phyloP scores from a whole-genome alignment of 345 rosid genomes.

The Aethionema arabicum region DNA sequence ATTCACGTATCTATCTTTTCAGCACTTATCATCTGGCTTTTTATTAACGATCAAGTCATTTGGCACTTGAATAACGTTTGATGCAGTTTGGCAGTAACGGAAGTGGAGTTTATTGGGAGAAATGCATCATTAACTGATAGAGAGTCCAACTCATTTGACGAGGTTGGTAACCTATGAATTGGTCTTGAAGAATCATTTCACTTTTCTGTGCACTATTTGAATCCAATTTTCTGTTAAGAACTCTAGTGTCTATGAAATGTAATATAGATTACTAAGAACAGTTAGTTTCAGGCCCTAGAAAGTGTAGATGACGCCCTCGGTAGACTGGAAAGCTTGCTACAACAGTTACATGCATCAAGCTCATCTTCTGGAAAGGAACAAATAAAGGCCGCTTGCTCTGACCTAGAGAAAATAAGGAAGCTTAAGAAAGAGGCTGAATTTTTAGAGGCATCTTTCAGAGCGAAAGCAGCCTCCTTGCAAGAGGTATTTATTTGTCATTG shows the following conservation, averaged over 20 bases:
- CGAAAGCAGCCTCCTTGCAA: conserved; percentile 81
- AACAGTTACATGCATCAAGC: conserved; percentile 70
- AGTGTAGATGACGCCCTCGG: conserved; percentile 86
- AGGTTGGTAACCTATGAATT: conserved; percentile 44
- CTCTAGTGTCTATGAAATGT: conserved; percentile 22
- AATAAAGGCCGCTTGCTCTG: conserved; percentile 91
- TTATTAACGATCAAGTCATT: conserved; percentile 16
- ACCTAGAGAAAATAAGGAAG: conserved; percentile 92
- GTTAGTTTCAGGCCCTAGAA: conserved; percentile 70
- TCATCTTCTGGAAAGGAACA: conserved; percentile 82
- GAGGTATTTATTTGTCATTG: conserved; percentile 50
- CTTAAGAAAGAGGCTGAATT: conserved; percentile 98
- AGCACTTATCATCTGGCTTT: conserved; percentile 5
- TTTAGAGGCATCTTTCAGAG: conserved; percentile 95
- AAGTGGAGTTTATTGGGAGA: conserved; percentile 41
- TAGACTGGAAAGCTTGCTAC: conserved; percentile 81
- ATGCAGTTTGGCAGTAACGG: conserved; percentile 54
- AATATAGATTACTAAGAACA: conserved; percentile 17
- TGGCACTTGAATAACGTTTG: conserved; percentile 24
- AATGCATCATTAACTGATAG: conserved; percentile 40
- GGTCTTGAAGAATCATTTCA: conserved; percentile 6
- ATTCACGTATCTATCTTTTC: neutral
- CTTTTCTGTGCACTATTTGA: neutral
- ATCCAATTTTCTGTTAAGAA: conserved; percentile 17
- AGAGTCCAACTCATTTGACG: conserved; percentile 72